Conservation (phyloP, 768 basidiomycete species). For the Suillus subluteus region DNA sequence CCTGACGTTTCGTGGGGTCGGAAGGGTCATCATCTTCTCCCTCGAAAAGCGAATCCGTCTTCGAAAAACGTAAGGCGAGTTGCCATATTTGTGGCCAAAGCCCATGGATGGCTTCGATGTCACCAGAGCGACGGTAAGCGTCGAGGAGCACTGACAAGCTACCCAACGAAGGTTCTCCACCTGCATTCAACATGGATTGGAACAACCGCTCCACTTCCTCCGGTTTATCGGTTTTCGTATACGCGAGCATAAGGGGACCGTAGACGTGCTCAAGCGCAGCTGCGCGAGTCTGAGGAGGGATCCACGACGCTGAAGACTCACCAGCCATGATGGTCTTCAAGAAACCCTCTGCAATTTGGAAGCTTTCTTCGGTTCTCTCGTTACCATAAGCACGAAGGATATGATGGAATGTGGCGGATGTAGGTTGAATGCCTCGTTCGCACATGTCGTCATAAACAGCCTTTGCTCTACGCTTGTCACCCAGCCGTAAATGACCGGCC, state of each 20-base stretch:
- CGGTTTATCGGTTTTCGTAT: conserved; percentile 45
- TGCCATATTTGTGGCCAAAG: conserved; percentile 74
- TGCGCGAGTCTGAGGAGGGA: conserved; percentile 40
- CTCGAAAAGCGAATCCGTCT: conserved; percentile 38
- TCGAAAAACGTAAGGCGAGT: conserved; percentile 50
- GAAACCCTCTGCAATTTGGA: conserved; percentile 69
- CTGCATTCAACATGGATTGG: conserved; percentile 53
- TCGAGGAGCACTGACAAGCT: conserved; percentile 70
- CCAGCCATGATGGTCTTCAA: conserved; percentile 50
- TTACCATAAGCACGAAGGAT: conserved; percentile 67
- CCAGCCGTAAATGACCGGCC: conserved; percentile 64
- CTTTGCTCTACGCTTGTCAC: conserved; percentile 58
- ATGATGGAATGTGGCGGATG: conserved; percentile 65
- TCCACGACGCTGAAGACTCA: conserved; percentile 44
- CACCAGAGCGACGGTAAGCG: conserved; percentile 62
- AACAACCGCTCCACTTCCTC: conserved; percentile 62
- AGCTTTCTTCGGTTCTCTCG: conserved; percentile 49
- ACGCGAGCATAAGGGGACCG: conserved; percentile 60
- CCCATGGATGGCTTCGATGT: conserved; percentile 55
- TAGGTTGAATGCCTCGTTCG: conserved; percentile 63
- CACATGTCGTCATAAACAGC: conserved; percentile 75
- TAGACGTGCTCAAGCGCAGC: conserved; percentile 58
- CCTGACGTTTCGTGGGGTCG: conserved; percentile 33
- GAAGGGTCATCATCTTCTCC: conserved; percentile 18
- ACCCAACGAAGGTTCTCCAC: conserved; percentile 60